Evolutionary conservation across 331 rosid species (phyloP).

Genomic region (Quercus phellos): DNA sequence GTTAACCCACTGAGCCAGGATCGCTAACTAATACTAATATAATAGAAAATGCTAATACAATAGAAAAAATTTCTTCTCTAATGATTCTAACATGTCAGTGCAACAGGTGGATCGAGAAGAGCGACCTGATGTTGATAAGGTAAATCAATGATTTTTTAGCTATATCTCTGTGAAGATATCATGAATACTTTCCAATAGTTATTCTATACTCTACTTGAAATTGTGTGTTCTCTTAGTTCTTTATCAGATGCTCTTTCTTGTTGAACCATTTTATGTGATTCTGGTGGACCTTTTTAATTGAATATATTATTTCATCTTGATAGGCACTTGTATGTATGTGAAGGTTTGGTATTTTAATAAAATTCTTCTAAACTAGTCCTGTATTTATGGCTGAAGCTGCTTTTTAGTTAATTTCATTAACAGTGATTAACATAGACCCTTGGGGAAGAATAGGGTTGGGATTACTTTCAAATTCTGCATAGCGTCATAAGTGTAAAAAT

Average conservation of each 20-base stretch:
- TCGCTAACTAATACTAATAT: no score
- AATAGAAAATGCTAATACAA: no score
- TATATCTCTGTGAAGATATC: not conserved
- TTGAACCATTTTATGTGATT: not conserved
- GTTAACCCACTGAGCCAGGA: no score
- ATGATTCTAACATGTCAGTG: slow-evolving; percentile 25
- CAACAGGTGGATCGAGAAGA: slow-evolving; percentile 93
- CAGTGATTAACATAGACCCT: not conserved
- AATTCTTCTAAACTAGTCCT: not conserved
- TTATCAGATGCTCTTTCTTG: not conserved
- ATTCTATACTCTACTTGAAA: not conserved
- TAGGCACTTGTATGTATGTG: not conserved
- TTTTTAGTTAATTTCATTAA: not conserved
- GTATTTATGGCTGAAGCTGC: not conserved
- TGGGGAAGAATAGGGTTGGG: not conserved
- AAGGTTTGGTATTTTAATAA: not conserved
- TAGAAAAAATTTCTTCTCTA: not conserved
- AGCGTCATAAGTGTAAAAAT: not conserved
- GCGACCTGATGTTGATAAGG: slow-evolving; percentile 98
- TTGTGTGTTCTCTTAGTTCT: not conserved
- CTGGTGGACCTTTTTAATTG: not conserved
- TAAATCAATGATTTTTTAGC: slow-evolving; percentile 10
- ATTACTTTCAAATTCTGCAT: not conserved
- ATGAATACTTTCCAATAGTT: not conserved
- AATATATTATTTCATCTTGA: not conserved